phyloP scores from a whole-genome alignment of 305 asterid species.

The Solanum chacoense region DNA sequence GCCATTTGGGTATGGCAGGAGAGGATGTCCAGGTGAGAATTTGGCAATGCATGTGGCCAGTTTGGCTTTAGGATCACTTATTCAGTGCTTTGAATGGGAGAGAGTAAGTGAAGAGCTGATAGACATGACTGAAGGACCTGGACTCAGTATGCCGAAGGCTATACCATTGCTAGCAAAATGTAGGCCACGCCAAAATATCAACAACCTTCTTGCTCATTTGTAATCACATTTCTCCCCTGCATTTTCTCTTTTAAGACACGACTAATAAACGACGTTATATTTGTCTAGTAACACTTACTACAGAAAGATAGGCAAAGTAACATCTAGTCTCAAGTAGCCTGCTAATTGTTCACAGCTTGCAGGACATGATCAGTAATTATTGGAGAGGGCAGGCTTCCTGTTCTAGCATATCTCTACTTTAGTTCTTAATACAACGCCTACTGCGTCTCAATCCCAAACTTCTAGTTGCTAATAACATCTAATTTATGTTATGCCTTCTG shows the following conservation, averaged over 20 bases:
- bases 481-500: neutral
- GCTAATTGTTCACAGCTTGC: neutral
- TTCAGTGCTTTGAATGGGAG: slow-evolving; percentile 75
- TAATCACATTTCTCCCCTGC: neutral
- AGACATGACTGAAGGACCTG: slow-evolving; percentile 8
- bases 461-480: neutral
- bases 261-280: neutral
- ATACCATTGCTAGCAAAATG: slow-evolving; percentile 8
- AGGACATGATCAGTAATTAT: neutral
- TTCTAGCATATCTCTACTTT: neutral
- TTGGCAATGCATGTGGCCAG: slow-evolving; percentile 46
- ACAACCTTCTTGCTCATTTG: neutral
- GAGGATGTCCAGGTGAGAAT: slow-evolving; percentile 67
- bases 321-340: neutral
- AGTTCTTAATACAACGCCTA: neutral
- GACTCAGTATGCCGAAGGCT: neutral
- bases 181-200: neutral
- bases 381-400: neutral
- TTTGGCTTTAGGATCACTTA: slow-evolving; percentile 33
- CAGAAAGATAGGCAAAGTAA: neutral
- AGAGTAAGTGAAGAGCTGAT: slow-evolving; percentile 25
- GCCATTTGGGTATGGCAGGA: slow-evolving; percentile 62
- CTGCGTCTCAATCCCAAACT: neutral
- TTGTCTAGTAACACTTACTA: neutral
- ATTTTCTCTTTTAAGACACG: neutral